Conservation (phyloP, 345 rosid species). For the Draba incana region DNA sequence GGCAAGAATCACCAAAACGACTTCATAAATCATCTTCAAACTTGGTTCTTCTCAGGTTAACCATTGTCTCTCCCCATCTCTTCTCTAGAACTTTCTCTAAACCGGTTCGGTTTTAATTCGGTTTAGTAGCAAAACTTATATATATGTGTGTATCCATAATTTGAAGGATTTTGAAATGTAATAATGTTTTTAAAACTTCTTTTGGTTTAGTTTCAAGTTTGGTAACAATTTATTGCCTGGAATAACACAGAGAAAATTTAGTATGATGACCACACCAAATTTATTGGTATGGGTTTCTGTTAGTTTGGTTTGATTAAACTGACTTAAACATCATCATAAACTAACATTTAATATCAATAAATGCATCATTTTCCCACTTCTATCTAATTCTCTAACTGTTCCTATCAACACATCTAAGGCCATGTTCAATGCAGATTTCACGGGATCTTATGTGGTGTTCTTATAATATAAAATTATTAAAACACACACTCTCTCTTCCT, state of each 20-base stretch:
- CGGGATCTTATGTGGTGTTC: no score
- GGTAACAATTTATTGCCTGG: slow-evolving; percentile 1
- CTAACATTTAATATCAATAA: neutral
- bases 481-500: no score
- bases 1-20: slow-evolving; percentile 43
- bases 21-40: neutral
- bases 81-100: slow-evolving; percentile 11
- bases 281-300: no score
- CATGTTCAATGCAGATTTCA: no score
- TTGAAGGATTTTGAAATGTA: neutral
- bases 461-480: no score
- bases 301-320: neutral
- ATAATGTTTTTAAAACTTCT: neutral
- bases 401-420: neutral
- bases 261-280: neutral
- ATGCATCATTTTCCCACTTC: neutral
- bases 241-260: neutral
- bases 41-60: slow-evolving; percentile 2
- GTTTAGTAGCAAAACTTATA: slow-evolving; percentile 1
- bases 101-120: slow-evolving; percentile 12
- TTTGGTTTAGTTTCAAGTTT: neutral
- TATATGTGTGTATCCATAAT: neutral
- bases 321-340: neutral
- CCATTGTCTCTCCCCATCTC: slow-evolving; percentile 17
- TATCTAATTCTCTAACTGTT: neutral